phyloP scores from a whole-genome alignment of 2,329 filamentous ascomycete species.

The Cladosporium oxysporum region DNA sequence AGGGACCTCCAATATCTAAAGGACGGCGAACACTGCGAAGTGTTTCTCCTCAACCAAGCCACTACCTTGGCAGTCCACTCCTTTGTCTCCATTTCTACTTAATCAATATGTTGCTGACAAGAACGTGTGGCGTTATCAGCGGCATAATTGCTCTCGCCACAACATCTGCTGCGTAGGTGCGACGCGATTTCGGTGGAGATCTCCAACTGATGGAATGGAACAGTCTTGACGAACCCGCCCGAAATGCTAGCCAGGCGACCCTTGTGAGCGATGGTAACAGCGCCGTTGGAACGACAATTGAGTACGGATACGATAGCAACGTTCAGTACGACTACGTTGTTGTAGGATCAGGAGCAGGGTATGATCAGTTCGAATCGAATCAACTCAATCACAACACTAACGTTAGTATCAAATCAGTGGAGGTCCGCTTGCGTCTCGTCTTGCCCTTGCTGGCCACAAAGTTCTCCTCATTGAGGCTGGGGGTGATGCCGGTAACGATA shows the following conservation, averaged over 20 bases:
- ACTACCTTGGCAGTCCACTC: conserved; percentile 15
- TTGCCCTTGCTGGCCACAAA: conserved; percentile 61
- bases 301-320: conserved; percentile 11
- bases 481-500: conserved; percentile 56
- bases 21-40: background rate
- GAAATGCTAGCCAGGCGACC: background rate
- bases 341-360: conserved; percentile 61
- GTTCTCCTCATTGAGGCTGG: conserved; percentile 64
- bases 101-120: conserved; percentile 2
- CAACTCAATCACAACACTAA: background rate
- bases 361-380: background rate
- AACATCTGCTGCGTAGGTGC: background rate
- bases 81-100: background rate
- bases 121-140: background rate
- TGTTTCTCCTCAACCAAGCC: conserved; percentile 1
- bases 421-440: conserved; percentile 58
- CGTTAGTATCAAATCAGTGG: conserved; percentile 42
- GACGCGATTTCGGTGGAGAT: background rate
- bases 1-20: background rate
- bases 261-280: background rate
- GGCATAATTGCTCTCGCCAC: background rate
- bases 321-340: conserved; percentile 61
- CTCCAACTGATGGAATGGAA: background rate
- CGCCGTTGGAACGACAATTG: background rate
- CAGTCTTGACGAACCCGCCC: background rate